Evolutionary conservation across 2,329 filamentous ascomycete genomes (phyloP), one percentile per base, ranked within the genome.

Genomic region (Penicillium sp.): DNA sequence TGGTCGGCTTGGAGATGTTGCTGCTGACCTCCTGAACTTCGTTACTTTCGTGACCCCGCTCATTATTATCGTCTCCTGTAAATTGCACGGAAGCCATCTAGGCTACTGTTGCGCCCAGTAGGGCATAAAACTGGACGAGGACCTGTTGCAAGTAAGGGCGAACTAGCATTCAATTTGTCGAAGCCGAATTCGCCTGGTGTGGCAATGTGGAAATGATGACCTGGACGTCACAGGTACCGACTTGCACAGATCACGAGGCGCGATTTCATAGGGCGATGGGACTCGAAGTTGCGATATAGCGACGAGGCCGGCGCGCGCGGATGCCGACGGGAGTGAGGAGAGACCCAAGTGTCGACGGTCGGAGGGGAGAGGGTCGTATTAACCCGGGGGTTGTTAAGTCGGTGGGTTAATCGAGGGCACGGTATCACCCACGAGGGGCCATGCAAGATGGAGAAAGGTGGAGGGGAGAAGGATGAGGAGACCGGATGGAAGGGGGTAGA

Each of bases 1-100:
- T 92, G 24, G 89, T 90, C 9, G 86, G 84, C 65, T 84, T 85
- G 47, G 85, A 85, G 62, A 84, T 80, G 70, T 86, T 82, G 68
- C 79, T 84, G 58, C 53, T 65, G 33, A 69, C 66, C 62, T 73
- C 72, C 40, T 64, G 69, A 50, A 74, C 59, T 22, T 73, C 72
- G 57, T 47, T 47, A 26, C 17, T 57, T 65, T 68, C 51, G 67
- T 30, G 22, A 37, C 26, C 67, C 58, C 71, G 69, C 38, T 75
- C 74, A 44, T 68, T 65, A 50, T 63, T 68, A 8, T 65, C 62
- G 55, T 73, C 73, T 40, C 64, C 69, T 57, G 71, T 70, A 55
- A 79, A 77, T 53, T 73, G 73, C 66, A 76, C 70, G 62, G 75
- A 73, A 73, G 78, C 75, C 78, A 80, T 80, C 61, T 73, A 72